Percentiles rank a stretch among this genome's conserved stretches.
Conservation (phyloP, 2,329 filamentous ascomycete species). For the Thielaviopsis populi region DNA sequence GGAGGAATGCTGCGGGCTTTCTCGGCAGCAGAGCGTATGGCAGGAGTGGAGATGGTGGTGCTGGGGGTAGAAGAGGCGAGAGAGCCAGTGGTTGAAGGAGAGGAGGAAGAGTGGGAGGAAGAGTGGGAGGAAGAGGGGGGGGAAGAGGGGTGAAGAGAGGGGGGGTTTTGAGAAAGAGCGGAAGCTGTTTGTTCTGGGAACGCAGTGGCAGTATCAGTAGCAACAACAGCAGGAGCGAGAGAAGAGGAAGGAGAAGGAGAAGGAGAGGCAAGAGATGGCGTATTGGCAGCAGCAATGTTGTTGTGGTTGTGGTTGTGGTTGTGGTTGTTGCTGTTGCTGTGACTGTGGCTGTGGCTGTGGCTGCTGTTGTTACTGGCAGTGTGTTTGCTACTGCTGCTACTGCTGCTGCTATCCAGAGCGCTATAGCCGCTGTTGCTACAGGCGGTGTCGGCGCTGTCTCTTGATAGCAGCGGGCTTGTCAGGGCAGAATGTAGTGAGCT, state of each 20-base stretch:
- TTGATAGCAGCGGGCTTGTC: constrained; percentile 24
- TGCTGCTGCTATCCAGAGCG: constrained; percentile 20
- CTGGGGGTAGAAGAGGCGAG: background rate
- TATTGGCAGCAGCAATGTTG: background rate
- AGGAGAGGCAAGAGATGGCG: constrained; percentile 18
- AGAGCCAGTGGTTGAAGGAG: background rate
- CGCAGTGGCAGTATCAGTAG: constrained; percentile 15
- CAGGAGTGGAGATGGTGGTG: constrained; percentile 15
- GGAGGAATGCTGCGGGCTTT: constrained; percentile 13
- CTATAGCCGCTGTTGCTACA: constrained; percentile 21
- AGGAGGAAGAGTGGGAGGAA: background rate
- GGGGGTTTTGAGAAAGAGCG: no score
- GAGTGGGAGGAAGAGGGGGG: background rate
- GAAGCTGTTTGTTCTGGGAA: constrained; percentile 19
- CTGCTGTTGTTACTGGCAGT: constrained; percentile 18
- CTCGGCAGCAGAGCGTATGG: constrained; percentile 20
- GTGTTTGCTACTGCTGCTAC: constrained; percentile 18
- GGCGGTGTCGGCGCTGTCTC: constrained; percentile 18
- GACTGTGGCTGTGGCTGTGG: constrained; percentile 19
- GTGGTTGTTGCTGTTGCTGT: constrained; percentile 19
- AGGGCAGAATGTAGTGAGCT: constrained; percentile 35
- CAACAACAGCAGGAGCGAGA: constrained; percentile 17
- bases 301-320: constrained; percentile 17
- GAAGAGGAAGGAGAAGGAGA: constrained; percentile 18
- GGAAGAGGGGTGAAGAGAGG: background rate